Conservation (phyloP, 495 filamentous ascomycete species). For the Talaromyces stipitatus region DNA sequence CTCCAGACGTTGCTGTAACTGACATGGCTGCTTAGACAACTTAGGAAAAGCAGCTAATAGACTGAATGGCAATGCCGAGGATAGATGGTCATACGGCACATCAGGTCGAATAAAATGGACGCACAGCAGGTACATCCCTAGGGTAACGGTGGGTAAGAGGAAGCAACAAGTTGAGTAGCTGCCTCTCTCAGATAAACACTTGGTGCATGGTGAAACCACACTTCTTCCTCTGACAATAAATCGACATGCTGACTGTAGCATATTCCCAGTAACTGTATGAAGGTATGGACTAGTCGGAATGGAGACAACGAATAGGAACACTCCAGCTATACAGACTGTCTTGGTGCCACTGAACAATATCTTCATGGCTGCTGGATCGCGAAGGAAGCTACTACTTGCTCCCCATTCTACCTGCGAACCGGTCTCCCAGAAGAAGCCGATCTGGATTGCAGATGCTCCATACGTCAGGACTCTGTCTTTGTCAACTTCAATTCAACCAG, state of each 20-base stretch:
- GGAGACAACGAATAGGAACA: slow-evolving; percentile 21
- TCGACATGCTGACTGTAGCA: slow-evolving; percentile 13
- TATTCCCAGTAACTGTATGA: slow-evolving; percentile 21
- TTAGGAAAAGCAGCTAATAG: slow-evolving; percentile 22
- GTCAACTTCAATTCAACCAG: too few relatives aligned
- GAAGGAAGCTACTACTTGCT: slow-evolving; percentile 28
- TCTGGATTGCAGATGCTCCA: slow-evolving; percentile 27
- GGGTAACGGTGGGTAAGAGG: slow-evolving; percentile 10
- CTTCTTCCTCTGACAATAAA: not conserved
- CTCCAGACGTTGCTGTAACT: slow-evolving; percentile 7
- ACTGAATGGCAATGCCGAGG: slow-evolving; percentile 22
- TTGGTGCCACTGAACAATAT: slow-evolving; percentile 33
- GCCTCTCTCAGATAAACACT: not conserved
- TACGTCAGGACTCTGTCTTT: slow-evolving; percentile 20
- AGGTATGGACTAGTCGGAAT: slow-evolving; percentile 23
- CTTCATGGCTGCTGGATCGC: slow-evolving; percentile 35
- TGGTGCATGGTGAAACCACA: not conserved
- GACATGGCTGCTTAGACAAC: slow-evolving; percentile 17
- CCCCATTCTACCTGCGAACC: slow-evolving; percentile 35
- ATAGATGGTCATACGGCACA: slow-evolving; percentile 27
- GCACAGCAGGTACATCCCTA: slow-evolving; percentile 16
- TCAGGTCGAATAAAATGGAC: slow-evolving; percentile 18
- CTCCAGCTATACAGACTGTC: slow-evolving; percentile 25
- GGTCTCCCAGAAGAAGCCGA: slow-evolving; percentile 37
- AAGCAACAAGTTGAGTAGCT: slow-evolving; percentile 7